Evolutionary conservation across 768 basidiomycete species (phyloP), one percentile per base, ranked within the genome.

Genomic region (Xanthoconium stramineum): DNA sequence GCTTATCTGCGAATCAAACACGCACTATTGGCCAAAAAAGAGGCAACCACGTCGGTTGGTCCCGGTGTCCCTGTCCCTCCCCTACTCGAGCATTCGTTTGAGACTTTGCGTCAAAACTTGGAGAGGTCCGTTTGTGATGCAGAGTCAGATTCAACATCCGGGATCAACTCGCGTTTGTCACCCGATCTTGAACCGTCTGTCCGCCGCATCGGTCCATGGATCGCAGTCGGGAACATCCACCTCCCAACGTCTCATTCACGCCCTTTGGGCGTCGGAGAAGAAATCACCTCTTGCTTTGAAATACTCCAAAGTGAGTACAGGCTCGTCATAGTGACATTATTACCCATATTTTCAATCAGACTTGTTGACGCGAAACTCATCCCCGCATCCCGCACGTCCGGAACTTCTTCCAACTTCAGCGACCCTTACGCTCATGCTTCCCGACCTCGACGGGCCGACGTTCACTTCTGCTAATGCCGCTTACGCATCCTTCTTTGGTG

Each of bases 1-100:
- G 96, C 97, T 14, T 98, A 89, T 72, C 74, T 98, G 17, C 83
- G 90, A 53, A 81, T 98, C 55, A 88, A 88, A 65, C 68, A 74
- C 8, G 93, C 91, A 0, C 67, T 72, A 5, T 74, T 98, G 32
- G 78, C 80, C 56, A 63, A 74, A 6, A 98, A 95, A 68, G 42
- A 56, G 8, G 58, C n/a, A 1, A 7, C 32, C 40, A 30, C 47
- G n/a, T 6, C 20, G 15, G 17, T 42, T 8, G 20, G 29, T 5
- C 51, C 61, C 15, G 52, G 69, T 19, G 49, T 80, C 9, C 52
- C 60, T 4, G 59, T 80, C 7, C 91, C 88, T 8, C 72, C 79
- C 6, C 55, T 86, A 6, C 71, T 93, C 39, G 84, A 69, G 17
- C 29, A 24, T 35, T 47, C 56, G 9, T 72, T 72, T 29, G 42